phyloP scores from a whole-genome alignment of 768 basidiomycete genomes.

The Pisolithus microcarpus region DNA sequence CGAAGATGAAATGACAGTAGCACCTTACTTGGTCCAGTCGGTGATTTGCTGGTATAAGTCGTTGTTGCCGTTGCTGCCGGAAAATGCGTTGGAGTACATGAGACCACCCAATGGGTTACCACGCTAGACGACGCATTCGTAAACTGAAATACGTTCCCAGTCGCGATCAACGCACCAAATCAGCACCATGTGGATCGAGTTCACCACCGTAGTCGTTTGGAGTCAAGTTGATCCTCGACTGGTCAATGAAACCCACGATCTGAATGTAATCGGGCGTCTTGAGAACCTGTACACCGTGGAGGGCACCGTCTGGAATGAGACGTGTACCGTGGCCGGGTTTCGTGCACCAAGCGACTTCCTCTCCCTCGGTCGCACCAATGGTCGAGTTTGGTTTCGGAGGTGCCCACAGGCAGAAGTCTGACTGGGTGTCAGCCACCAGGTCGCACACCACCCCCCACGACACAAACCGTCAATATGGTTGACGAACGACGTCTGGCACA shows the following conservation, averaged over 20 bases:
- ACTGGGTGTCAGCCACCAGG: constrained; percentile 22
- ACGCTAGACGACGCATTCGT: constrained; percentile 30
- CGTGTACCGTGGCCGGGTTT: constrained; percentile 65
- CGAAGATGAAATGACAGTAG: neutral
- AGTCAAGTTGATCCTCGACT: constrained; percentile 47
- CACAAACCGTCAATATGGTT: constrained; percentile 46
- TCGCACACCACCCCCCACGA: neutral
- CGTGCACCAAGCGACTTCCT: constrained; percentile 75
- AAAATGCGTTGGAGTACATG: constrained; percentile 51
- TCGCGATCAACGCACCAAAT: constrained; percentile 30
- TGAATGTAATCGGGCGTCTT: constrained; percentile 53
- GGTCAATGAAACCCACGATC: constrained; percentile 57
- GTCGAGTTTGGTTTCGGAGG: constrained; percentile 42
- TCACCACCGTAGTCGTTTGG: constrained; percentile 59
- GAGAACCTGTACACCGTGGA: constrained; percentile 60
- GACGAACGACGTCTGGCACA: constrained; percentile 65
- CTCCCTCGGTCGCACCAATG: constrained; percentile 61
- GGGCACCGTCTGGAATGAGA: constrained; percentile 58
- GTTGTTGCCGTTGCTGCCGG: constrained; percentile 29
- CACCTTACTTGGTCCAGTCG: constrained; percentile 65
- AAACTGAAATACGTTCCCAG: constrained; percentile 17
- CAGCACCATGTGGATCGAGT: constrained; percentile 65
- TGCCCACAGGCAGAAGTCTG: constrained; percentile 70
- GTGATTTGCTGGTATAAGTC: constrained; percentile 39
- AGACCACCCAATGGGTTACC: constrained; percentile 70